A percentile compares a stretch with the other conserved stretches of the same genome.
Conservation (phyloP, 805 yeast species). For the Yamadazyma tumulicola region DNA sequence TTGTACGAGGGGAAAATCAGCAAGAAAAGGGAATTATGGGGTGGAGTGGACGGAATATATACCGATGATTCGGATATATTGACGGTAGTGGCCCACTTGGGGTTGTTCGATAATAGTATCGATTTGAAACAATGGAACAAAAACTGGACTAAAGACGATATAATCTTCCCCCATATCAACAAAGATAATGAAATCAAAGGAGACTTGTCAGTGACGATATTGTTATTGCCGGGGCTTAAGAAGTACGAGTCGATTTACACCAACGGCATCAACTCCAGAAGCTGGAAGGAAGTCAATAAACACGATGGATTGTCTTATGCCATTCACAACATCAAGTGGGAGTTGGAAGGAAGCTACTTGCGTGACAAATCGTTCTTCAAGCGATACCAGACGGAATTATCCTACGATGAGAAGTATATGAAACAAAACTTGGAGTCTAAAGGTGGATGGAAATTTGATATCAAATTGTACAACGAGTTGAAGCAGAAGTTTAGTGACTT, state of each 20-base stretch:
- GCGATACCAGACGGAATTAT: constrained; percentile 22
- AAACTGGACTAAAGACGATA: constrained; percentile 23
- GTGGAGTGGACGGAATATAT: constrained; percentile 72
- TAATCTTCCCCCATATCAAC: constrained; percentile 20
- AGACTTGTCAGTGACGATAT: constrained; percentile 55
- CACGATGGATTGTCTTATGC: constrained; percentile 83
- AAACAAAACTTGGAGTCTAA: constrained; percentile 18
- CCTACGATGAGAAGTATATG: constrained; percentile 18
- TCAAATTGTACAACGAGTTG: constrained; percentile 23
- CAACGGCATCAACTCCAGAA: constrained; percentile 69
- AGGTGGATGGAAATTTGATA: constrained; percentile 32
- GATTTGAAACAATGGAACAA: constrained; percentile 32
- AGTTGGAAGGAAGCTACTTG: constrained; percentile 23
- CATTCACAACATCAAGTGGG: constrained; percentile 55
- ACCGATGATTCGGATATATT: constrained; percentile 91
- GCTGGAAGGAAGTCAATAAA: constrained; percentile 51
- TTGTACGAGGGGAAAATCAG: constrained; percentile 37
- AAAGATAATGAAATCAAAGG: constrained; percentile 26
- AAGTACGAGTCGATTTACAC: constrained; percentile 62
- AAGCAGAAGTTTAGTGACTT: constrained; percentile 19
- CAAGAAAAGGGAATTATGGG: constrained; percentile 64
- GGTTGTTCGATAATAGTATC: constrained; percentile 46
- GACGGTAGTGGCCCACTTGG: constrained; percentile 70
- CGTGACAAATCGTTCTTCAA: constrained; percentile 28
- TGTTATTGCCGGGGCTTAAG: constrained; percentile 67